A percentile compares a stretch with the other conserved stretches of the same genome.
Evolutionary conservation across 2,329 filamentous ascomycete genomes (phyloP).

Genomic region (Colletotrichum shisoi): DNA sequence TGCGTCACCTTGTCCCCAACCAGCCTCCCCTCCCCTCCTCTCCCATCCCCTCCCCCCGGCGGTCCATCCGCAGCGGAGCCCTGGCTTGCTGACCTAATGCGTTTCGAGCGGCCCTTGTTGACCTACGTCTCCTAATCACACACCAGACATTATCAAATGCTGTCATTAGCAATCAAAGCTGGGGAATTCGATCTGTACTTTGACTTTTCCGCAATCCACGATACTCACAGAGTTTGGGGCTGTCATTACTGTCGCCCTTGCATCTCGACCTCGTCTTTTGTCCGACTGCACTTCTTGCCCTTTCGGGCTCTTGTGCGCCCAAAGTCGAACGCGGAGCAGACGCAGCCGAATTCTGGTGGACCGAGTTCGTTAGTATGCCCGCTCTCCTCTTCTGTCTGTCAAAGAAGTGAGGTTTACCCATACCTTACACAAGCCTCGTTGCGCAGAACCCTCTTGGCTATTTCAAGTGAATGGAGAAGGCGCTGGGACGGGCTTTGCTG

Average conservation of each 20-base stretch:
- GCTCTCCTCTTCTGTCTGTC: constrained; percentile 34
- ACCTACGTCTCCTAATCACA: constrained; percentile 46
- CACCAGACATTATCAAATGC: constrained; percentile 44
- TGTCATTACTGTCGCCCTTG: constrained; percentile 15
- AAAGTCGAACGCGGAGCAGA: constrained; percentile 32
- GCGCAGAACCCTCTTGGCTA: constrained; percentile 20
- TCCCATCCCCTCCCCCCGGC: constrained; percentile 21
- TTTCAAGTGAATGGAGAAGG: not conserved
- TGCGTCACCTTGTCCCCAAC: not conserved
- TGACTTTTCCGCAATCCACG: constrained; percentile 25
- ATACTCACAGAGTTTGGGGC: constrained; percentile 3
- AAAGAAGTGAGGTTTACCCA: constrained; percentile 24
- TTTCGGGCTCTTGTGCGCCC: constrained; percentile 24
- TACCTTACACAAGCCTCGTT: constrained; percentile 16
- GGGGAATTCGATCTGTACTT: constrained; percentile 27
- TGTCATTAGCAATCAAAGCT: constrained; percentile 47
- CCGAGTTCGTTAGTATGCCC: constrained; percentile 39
- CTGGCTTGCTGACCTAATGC: constrained; percentile 43
- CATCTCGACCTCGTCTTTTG: constrained; percentile 8
- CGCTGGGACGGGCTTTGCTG: not conserved
- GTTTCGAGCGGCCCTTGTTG: constrained; percentile 41
- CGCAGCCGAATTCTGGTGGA: constrained; percentile 37
- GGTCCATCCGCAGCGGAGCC: constrained; percentile 32
- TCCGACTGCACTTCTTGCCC: constrained; percentile 6
- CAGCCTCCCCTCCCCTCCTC: not conserved